These are phyloP conservation scores for Thraustochytrium sp. DNA, from an alignment of 352 stramenopile species.

Conservation along the genomic window DNA sequence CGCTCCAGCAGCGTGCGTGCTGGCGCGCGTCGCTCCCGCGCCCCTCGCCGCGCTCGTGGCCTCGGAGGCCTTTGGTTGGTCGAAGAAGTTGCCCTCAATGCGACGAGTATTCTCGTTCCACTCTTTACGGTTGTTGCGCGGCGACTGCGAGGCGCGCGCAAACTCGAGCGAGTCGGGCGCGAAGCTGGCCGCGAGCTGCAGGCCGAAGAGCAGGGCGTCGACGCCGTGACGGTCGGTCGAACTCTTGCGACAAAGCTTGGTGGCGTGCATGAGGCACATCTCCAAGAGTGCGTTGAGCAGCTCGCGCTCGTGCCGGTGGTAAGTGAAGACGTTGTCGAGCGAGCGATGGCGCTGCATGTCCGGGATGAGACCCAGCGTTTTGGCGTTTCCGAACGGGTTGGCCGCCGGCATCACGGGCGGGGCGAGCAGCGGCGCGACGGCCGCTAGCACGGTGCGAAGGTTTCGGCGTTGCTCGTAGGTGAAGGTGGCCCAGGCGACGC, in stretches of 20 bases:
- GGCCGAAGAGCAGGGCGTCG: neutral
- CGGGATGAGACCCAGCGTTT: neutral
- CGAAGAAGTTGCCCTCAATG: neutral
- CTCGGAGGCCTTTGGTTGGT: neutral
- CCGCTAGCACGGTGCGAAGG: neutral
- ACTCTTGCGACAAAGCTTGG: neutral
- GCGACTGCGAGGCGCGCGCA: neutral
- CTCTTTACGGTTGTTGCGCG: no score
- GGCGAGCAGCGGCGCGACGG: neutral
- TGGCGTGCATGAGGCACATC: neutral
- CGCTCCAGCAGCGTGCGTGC: no score
- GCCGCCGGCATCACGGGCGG: neutral
- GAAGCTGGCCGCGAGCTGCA: neutral
- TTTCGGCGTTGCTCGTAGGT: neutral
- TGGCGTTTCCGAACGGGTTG: no score
- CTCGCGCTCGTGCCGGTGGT: neutral
- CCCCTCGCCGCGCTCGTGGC: neutral
- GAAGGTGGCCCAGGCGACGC: neutral
- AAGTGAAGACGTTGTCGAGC: neutral
- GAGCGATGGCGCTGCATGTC: neutral
- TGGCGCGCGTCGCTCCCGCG: neutral
- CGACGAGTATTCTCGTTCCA: neutral
- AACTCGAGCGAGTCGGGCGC: neutral
- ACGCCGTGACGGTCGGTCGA: neutral
- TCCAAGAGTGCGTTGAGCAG: neutral